phyloP scores from a whole-genome alignment of 2,329 filamentous ascomycete species.

The Clarireedia paspali region DNA sequence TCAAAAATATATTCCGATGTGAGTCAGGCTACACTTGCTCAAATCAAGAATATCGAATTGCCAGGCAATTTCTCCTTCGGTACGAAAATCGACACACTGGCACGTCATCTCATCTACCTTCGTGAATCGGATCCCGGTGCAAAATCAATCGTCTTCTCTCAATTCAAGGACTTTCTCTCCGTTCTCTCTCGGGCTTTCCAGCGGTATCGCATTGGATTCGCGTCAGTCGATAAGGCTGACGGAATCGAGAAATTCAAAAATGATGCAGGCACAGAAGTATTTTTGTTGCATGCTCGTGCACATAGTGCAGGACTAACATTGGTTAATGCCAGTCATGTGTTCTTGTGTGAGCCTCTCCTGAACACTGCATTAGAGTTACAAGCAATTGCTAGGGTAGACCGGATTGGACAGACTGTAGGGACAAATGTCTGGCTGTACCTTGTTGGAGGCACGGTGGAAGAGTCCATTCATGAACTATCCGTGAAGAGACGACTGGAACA shows the following conservation, averaged over 20 bases:
- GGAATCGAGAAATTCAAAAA: slow-evolving; percentile 72
- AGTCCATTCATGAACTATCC: slow-evolving; percentile 83
- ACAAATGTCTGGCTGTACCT: slow-evolving; percentile 97
- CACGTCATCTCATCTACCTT: slow-evolving; percentile 79
- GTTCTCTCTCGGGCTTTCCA: slow-evolving; percentile 65
- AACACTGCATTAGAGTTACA: slow-evolving; percentile 93
- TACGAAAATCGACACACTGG: slow-evolving; percentile 80
- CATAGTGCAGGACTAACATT: slow-evolving; percentile 86
- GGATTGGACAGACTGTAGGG: slow-evolving; percentile 80
- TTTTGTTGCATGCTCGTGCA: slow-evolving; percentile 81
- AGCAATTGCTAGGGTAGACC: slow-evolving; percentile 88
- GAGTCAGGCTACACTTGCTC: slow-evolving; percentile 58
- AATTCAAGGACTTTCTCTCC: slow-evolving; percentile 74
- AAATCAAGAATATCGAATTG: slow-evolving; percentile 78
- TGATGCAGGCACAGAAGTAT: slow-evolving; percentile 68
- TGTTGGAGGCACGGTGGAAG: slow-evolving; percentile 83
- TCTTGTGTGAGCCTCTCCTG: slow-evolving; percentile 87
- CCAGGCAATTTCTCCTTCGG: slow-evolving; percentile 62
- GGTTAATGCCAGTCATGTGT: slow-evolving; percentile 87
- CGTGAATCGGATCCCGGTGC: slow-evolving; percentile 75
- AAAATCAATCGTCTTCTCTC: slow-evolving; percentile 91
- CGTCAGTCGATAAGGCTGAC: slow-evolving; percentile 58
- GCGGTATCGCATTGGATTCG: slow-evolving; percentile 64
- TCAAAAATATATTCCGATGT: slow-evolving; percentile 70
- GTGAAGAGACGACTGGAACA: slow-evolving; percentile 73